These are phyloP conservation scores for Chiua virens DNA, from an alignment of 768 basidiomycete species.

Conservation along the genomic window DNA sequence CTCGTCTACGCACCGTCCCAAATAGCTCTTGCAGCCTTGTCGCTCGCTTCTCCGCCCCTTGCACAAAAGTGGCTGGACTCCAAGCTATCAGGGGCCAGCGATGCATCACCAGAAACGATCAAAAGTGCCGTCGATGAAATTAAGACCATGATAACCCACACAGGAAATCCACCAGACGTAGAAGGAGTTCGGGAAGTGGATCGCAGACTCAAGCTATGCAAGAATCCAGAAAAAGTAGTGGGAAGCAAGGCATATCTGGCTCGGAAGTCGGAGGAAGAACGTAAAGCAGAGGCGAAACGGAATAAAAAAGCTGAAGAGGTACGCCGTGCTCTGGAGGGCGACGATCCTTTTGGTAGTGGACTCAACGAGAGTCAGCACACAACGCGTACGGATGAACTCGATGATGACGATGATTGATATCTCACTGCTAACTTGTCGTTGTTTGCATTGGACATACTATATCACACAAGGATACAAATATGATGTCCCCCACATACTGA, in stretches of 20 bases:
- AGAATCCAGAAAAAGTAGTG: slow-evolving; percentile 93
- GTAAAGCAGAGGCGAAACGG: slow-evolving; percentile 66
- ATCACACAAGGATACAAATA: slow-evolving; percentile 1
- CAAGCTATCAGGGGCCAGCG: slow-evolving; percentile 27
- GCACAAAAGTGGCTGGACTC: slow-evolving; percentile 59
- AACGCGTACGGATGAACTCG: slow-evolving; percentile 36
- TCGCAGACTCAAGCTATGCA: slow-evolving; percentile 79
- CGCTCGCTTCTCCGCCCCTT: slow-evolving; percentile 60
- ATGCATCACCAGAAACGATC: slow-evolving; percentile 20
- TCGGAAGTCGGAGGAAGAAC: slow-evolving; percentile 71
- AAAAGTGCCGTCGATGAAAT: slow-evolving; percentile 44
- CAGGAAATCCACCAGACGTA: slow-evolving; percentile 68
- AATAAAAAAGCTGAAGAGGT: slow-evolving; percentile 56
- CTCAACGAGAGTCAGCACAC: slow-evolving; percentile 37
- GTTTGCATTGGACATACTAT: background rate
- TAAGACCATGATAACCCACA: slow-evolving; percentile 49
- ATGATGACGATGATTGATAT: slow-evolving; percentile 45
- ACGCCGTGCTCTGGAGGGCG: slow-evolving; percentile 45
- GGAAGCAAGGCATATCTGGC: slow-evolving; percentile 83
- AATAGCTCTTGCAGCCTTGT: slow-evolving; percentile 81
- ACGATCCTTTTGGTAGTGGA: slow-evolving; percentile 72
- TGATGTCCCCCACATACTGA: slow-evolving; percentile 22
- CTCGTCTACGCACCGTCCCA: slow-evolving; percentile 92
- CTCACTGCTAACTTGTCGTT: background rate
- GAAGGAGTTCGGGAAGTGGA: slow-evolving; percentile 90